Evolutionary conservation across 257 asterid species (phyloP).

Genomic region (Primulina tabacum): DNA sequence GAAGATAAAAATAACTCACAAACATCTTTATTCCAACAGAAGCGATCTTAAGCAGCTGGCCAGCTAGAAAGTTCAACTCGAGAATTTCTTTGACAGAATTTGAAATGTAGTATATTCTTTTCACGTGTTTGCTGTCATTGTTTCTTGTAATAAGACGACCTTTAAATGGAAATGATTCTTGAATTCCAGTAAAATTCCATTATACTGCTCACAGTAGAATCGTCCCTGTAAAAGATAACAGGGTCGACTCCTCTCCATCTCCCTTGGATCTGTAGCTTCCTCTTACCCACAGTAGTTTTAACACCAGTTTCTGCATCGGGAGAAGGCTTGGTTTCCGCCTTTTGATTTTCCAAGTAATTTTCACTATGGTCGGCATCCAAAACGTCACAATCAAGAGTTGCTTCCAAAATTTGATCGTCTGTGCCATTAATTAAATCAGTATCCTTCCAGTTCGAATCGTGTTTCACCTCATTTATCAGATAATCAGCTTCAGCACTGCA

Average conservation of each 20-base stretch:
- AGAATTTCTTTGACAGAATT: conserved; percentile 79
- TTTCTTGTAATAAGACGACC: conserved; percentile 89
- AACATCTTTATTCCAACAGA: conserved; percentile 96
- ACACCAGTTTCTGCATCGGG: conserved; percentile 33
- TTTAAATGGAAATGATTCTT: conserved; percentile 73
- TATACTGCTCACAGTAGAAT: conserved; percentile 46
- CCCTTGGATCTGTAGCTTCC: conserved; percentile 87
- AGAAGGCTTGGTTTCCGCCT: conserved; percentile 39
- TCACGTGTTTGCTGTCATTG: conserved; percentile 64
- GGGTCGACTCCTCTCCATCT: conserved; percentile 96
- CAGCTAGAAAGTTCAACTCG: conserved; percentile 67
- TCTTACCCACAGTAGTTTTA: conserved; percentile 45
- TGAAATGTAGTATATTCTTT: conserved; percentile 81
- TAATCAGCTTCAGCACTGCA: conserved; percentile 32
- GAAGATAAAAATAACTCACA: conserved; percentile 51
- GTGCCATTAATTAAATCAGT: conserved; percentile 25
- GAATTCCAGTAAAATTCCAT: conserved; percentile 83
- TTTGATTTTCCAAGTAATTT: conserved; percentile 33
- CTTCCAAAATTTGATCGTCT: conserved; percentile 39
- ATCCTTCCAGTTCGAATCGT: conserved; percentile 35
- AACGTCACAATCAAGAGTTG: conserved; percentile 34
- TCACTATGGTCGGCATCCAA: conserved; percentile 36
- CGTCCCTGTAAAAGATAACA: conserved; percentile 78
- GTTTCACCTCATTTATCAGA: conserved; percentile 37
- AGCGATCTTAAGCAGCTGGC: conserved; percentile 95